A percentile compares a stretch with the other conserved stretches of the same genome.
phyloP scores from a whole-genome alignment of 352 stramenopile species.

The Phytopythium cucurbitacearum region DNA sequence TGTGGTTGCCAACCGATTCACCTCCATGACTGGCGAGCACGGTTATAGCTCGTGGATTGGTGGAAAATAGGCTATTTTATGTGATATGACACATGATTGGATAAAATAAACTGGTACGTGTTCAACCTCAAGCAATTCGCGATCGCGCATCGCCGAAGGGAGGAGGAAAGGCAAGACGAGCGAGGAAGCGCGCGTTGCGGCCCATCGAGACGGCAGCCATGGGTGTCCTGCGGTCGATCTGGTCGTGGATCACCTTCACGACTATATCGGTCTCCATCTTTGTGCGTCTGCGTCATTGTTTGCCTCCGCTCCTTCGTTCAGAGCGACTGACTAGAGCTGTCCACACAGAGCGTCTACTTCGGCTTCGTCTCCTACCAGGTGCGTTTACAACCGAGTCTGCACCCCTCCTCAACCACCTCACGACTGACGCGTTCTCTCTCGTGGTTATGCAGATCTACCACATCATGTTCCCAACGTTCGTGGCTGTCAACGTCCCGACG shows the following conservation, averaged over 20 bases:
- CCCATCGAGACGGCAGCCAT: conserved; percentile 10
- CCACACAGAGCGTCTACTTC: conserved; percentile 49
- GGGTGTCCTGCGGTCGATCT: conserved; percentile 19
- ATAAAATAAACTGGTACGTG: conserved; percentile 1
- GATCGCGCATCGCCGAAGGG: no score
- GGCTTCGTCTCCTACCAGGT: conserved; percentile 49
- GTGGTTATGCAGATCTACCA: conserved; percentile 39
- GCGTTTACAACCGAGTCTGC: not conserved
- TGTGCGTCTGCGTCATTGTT: conserved; percentile 24
- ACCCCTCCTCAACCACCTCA: conserved; percentile 1
- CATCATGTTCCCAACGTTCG: conserved; percentile 73
- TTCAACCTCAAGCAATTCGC: no score
- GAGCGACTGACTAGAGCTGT: not conserved
- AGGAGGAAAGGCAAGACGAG: not conserved
- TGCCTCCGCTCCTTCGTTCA: not conserved
- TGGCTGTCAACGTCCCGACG: conserved; percentile 30
- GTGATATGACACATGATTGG: conserved; percentile 16
- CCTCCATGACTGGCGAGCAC: conserved; percentile 10
- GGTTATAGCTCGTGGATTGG: not conserved
- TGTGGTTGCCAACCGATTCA: not conserved
- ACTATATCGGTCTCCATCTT: conserved; percentile 53
- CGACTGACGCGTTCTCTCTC: conserved; percentile 1
- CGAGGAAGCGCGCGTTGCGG: conserved; percentile 6
- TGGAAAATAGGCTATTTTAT: not conserved
- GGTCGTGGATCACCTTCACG: conserved; percentile 51